A percentile compares a stretch with the other conserved stretches of the same genome.
Evolutionary conservation across 257 asterid species (phyloP).

Genomic region (Gentiana macrophylla): DNA sequence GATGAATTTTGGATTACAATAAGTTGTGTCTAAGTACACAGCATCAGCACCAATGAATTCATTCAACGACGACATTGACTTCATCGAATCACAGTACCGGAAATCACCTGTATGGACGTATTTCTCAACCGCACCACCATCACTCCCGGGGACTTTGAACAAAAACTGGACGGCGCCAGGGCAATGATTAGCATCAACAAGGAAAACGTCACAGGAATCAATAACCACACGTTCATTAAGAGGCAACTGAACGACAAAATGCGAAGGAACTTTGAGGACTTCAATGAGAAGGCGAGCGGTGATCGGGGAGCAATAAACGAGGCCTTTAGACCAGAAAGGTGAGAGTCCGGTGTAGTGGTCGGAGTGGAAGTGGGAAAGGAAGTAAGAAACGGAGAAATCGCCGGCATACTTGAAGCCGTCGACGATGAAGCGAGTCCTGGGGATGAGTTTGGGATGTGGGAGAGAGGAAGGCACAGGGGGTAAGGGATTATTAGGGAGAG

Average conservation of each 20-base stretch:
- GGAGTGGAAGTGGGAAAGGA: constrained; percentile 93
- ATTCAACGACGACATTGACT: constrained; percentile 25
- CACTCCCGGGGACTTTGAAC: constrained; percentile 45
- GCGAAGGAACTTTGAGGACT: constrained; percentile 46
- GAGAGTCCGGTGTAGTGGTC: constrained; percentile 84
- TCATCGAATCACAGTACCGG: constrained; percentile 63
- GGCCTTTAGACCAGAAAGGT: constrained; percentile 65
- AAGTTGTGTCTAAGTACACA: constrained; percentile 76
- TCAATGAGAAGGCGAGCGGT: constrained; percentile 62
- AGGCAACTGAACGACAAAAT: constrained; percentile 44
- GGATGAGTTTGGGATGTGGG: constrained; percentile 67
- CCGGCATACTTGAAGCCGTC: constrained; percentile 68
- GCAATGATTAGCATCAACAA: constrained; percentile 85
- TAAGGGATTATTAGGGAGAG: constrained; percentile 20
- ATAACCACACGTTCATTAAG: constrained; percentile 30
- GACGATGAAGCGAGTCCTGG: constrained; percentile 71
- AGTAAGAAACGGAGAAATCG: constrained; percentile 62
- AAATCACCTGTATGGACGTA: constrained; percentile 92
- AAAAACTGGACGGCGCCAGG: constrained; percentile 92
- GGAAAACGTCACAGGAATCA: constrained; percentile 54
- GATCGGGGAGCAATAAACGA: constrained; percentile 57
- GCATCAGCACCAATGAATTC: constrained; percentile 75
- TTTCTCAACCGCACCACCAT: constrained; percentile 42
- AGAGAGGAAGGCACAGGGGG: constrained; percentile 34
- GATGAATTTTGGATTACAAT: constrained; percentile 73